These are phyloP conservation scores for Colletotrichum cordylinicola DNA, from an alignment of 2,329 filamentous ascomycete genomes.

Conservation along the genomic window DNA sequence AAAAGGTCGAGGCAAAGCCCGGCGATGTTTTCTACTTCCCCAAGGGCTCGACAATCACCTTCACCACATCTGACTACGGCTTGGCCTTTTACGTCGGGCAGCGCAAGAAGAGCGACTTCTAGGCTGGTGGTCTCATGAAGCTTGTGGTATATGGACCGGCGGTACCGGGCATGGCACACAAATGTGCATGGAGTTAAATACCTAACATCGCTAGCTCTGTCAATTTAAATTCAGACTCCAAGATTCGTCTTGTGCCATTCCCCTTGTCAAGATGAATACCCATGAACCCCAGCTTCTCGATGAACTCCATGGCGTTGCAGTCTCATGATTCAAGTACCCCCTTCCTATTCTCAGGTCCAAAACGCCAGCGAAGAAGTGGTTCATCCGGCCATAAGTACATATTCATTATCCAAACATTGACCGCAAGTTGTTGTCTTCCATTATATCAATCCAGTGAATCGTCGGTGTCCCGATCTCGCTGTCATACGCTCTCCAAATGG, in stretches of 20 bases:
- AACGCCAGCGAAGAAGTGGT: neutral
- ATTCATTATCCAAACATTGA: constrained; percentile 36
- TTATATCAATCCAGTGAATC: constrained; percentile 50
- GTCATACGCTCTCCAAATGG: constrained; percentile 47
- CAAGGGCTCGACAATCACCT: constrained; percentile 70
- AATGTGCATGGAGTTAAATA: neutral
- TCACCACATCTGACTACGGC: constrained; percentile 65
- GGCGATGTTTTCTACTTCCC: constrained; percentile 76
- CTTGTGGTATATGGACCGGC: neutral
- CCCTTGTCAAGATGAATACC: neutral
- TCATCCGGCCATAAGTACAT: neutral
- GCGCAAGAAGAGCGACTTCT: constrained; percentile 38
- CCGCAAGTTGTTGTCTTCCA: constrained; percentile 38
- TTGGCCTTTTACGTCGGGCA: constrained; percentile 63
- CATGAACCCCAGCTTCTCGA: neutral
- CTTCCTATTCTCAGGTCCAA: neutral
- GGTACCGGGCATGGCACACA: neutral
- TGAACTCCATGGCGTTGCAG: accelerated
- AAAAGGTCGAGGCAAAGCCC: constrained; percentile 60
- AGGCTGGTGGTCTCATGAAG: neutral
- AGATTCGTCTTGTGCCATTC: accelerated
- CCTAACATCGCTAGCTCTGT: neutral
- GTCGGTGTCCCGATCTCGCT: constrained; percentile 35
- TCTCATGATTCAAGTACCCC: accelerated
- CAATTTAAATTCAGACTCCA: neutral